Conservation (phyloP, 2,329 filamentous ascomycete species). For the Aspergillus tubingensis region DNA sequence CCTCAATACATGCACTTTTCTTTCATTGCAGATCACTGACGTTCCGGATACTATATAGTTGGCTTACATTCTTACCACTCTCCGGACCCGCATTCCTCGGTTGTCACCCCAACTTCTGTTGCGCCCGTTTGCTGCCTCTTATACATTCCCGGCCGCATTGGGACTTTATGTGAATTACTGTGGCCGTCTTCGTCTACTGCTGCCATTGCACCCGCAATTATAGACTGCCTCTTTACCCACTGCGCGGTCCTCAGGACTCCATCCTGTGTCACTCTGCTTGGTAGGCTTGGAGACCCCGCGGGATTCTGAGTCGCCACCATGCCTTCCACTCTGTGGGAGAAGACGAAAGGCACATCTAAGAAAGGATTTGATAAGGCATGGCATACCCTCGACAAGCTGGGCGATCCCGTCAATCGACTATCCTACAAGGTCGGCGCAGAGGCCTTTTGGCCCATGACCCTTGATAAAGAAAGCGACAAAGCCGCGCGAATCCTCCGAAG, state of each 20-base stretch:
- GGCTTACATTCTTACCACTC: slow-evolving; percentile 12
- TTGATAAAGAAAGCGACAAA: slow-evolving; percentile 90
- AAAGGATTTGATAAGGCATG: slow-evolving; percentile 75
- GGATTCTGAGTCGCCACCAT: slow-evolving; percentile 26
- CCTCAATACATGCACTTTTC: neutral
- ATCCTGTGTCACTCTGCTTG: neutral
- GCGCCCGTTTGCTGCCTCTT: neutral
- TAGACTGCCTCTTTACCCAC: slow-evolving; percentile 10
- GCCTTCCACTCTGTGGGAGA: slow-evolving; percentile 58
- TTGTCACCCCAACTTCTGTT: slow-evolving; percentile 16
- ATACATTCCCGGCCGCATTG: slow-evolving; percentile 19
- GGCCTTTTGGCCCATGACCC: slow-evolving; percentile 79
- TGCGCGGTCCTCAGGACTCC: neutral
- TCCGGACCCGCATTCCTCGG: slow-evolving; percentile 21
- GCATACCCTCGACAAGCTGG: slow-evolving; percentile 66
- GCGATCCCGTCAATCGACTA: slow-evolving; percentile 75
- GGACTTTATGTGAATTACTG: slow-evolving; percentile 20
- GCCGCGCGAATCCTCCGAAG: slow-evolving; percentile 84
- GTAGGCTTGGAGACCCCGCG: neutral
- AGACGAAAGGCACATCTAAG: slow-evolving; percentile 56
- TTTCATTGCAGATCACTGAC: slow-evolving; percentile 4
- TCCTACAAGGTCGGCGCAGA: slow-evolving; percentile 81
- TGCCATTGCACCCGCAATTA: slow-evolving; percentile 7
- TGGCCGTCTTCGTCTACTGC: slow-evolving; percentile 15
- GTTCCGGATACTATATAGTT: slow-evolving; percentile 1